Conservation (phyloP, 2,329 filamentous ascomycete species). For the Trichoderma brevicompactum region DNA sequence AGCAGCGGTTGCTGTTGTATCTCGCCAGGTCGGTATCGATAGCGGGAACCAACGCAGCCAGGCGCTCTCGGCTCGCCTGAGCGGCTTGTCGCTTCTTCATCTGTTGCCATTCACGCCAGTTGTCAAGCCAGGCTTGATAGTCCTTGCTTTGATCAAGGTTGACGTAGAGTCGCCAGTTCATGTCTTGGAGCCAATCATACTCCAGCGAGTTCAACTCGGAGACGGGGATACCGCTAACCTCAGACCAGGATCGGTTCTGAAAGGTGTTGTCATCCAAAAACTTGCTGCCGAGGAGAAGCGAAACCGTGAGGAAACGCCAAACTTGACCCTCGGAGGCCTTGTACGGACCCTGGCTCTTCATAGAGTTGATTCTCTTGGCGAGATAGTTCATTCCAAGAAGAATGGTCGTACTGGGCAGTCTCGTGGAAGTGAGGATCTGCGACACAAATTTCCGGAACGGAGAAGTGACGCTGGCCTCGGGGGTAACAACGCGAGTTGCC, state of each 20-base stretch:
- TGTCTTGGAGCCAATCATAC: slow-evolving; percentile 82
- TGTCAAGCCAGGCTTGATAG: slow-evolving; percentile 65
- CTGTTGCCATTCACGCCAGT: slow-evolving; percentile 62
- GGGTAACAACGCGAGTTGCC: slow-evolving; percentile 65
- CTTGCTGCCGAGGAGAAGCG: slow-evolving; percentile 87
- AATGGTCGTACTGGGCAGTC: slow-evolving; percentile 89
- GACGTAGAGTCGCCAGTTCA: slow-evolving; percentile 84
- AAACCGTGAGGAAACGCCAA: slow-evolving; percentile 85
- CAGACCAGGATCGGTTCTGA: slow-evolving; percentile 95
- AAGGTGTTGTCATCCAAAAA: slow-evolving; percentile 97
- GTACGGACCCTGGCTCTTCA: slow-evolving; percentile 61
- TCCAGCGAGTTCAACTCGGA: slow-evolving; percentile 83
- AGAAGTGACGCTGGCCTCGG: slow-evolving; percentile 60
- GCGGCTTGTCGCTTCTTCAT: slow-evolving; percentile 59
- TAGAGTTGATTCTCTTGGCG: slow-evolving; percentile 77
- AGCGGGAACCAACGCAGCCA: slow-evolving; percentile 53
- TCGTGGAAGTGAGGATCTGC: slow-evolving; percentile 86
- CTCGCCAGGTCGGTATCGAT: slow-evolving; percentile 51
- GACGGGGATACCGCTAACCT: slow-evolving; percentile 88
- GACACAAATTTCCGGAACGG: slow-evolving; percentile 91
- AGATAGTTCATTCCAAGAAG: slow-evolving; percentile 89
- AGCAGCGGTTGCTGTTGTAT: slow-evolving; percentile 46
- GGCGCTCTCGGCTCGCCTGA: slow-evolving; percentile 54
- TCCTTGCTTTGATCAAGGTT: slow-evolving; percentile 79
- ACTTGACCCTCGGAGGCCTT: slow-evolving; percentile 70